A percentile compares a stretch with the other conserved stretches of the same genome.
phyloP scores from a whole-genome alignment of 179 eudicot genomes.

The Spinacia oleracea region DNA sequence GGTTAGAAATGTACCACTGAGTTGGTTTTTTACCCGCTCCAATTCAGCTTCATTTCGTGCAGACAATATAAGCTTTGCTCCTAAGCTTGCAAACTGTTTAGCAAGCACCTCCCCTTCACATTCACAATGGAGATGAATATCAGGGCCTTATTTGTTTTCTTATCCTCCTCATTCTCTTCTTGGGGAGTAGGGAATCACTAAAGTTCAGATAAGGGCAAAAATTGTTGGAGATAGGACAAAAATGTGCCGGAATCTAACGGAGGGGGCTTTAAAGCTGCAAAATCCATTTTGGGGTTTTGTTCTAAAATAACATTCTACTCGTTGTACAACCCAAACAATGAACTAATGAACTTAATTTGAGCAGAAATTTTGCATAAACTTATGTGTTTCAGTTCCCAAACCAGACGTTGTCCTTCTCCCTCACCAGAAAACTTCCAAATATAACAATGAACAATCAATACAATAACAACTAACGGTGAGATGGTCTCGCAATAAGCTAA shows the following conservation, averaged over 20 bases:
- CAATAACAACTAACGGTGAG: neutral
- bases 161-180: slow-evolving; percentile 8
- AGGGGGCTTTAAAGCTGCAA: neutral
- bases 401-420: neutral
- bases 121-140: slow-evolving; percentile 11
- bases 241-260: neutral
- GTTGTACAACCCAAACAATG: neutral
- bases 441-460: neutral
- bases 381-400: neutral
- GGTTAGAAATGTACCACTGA: slow-evolving; percentile 50
- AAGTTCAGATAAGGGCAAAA: neutral
- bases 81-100: slow-evolving; percentile 80
- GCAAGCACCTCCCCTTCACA: slow-evolving; percentile 83
- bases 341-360: neutral
- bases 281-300: neutral
- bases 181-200: neutral
- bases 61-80: slow-evolving; percentile 88
- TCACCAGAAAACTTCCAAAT: neutral
- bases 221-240: neutral
- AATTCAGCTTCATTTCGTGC: slow-evolving; percentile 86
- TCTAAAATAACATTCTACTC: neutral
- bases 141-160: neutral
- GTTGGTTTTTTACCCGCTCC: slow-evolving; percentile 71
- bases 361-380: neutral
- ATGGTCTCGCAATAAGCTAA: neutral